A percentile compares a stretch with the other conserved stretches of the same genome.
phyloP scores from a whole-genome alignment of 306 rosid species.

The Cicer bijugum region DNA sequence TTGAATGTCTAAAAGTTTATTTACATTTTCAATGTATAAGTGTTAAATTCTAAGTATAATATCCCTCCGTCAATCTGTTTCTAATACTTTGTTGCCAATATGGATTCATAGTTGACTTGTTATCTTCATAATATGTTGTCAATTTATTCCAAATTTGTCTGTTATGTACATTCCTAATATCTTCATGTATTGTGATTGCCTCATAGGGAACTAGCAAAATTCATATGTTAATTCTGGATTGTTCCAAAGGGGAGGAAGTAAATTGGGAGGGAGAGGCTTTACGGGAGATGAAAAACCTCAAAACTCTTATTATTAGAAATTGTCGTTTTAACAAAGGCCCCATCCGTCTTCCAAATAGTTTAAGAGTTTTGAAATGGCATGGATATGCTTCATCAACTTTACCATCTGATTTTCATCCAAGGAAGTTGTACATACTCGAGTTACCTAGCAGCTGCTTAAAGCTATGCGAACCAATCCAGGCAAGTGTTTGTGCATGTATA shows the following conservation, averaged over 20 bases:
- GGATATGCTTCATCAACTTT: conserved; percentile 3
- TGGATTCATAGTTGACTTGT: neutral
- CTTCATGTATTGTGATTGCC: neutral
- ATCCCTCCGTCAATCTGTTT: neutral
- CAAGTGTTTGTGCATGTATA: too few species aligned
- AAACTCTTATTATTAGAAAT: neutral
- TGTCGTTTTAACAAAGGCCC: conserved; percentile 3
- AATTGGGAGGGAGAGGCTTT: conserved; percentile 21
- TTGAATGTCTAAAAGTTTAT: too few species aligned
- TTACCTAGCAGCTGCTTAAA: neutral
- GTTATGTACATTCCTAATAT: neutral
- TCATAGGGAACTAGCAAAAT: conserved; percentile 16
- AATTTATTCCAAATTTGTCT: neutral
- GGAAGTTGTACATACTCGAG: neutral
- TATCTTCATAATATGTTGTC: neutral
- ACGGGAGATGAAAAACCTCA: neutral
- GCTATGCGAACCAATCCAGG: neutral
- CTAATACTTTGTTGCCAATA: neutral
- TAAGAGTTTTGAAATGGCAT: conserved; percentile 1
- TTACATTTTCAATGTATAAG: neutral
- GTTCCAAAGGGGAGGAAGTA: neutral
- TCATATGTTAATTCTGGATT: conserved; percentile 4
- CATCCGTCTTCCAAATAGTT: neutral
- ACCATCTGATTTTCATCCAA: neutral
- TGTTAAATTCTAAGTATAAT: neutral